Conservation (phyloP, 225 moss, liverwort and hornwort species). For the Climacium dendroides region DNA sequence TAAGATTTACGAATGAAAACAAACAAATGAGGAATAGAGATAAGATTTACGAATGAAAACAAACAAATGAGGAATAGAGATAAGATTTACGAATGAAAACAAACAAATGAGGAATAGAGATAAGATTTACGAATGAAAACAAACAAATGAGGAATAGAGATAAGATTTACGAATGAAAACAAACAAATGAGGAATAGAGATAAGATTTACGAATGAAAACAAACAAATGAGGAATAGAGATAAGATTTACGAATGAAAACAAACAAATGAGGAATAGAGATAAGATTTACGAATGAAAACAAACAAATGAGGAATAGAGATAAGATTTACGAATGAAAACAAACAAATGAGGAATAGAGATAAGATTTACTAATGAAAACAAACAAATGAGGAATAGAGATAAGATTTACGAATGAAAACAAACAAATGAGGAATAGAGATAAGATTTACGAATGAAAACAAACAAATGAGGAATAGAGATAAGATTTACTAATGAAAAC, state of each 20-base stretch:
- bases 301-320: neutral
- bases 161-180: neutral
- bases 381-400: neutral
- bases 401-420: neutral
- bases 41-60: neutral
- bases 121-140: neutral
- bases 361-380: neutral
- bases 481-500: neutral
- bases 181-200: neutral
- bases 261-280: neutral
- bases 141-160: neutral
- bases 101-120: neutral
- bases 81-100: neutral
- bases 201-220: neutral
- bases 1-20: neutral
- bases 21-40: neutral
- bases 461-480: neutral
- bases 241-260: neutral
- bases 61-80: neutral
- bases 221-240: neutral
- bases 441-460: neutral
- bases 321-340: neutral
- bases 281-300: neutral
- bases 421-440: neutral
- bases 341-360: neutral